Conservation (phyloP, 495 filamentous ascomycete genomes). For the Peziza echinospora region DNA sequence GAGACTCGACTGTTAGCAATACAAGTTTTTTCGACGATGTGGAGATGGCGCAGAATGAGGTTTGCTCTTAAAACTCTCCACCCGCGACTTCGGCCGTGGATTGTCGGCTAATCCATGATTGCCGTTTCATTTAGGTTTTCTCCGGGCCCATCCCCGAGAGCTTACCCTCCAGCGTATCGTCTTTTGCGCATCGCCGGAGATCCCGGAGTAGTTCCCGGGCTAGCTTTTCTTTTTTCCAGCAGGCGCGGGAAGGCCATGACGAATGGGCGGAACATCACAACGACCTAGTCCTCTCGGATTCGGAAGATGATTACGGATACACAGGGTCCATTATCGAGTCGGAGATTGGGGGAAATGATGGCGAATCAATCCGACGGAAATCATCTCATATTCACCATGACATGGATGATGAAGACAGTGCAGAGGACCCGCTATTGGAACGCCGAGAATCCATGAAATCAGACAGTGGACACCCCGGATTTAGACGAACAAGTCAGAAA, state of each 20-base stretch:
- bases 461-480: conserved; percentile 30
- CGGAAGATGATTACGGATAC: conserved; percentile 27
- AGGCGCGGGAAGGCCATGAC: conserved; percentile 30
- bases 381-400: conserved; percentile 32
- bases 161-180: conserved; percentile 69
- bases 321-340: conserved; percentile 25
- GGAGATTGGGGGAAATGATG: conserved; percentile 19
- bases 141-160: conserved; percentile 87
- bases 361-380: conserved; percentile 27
- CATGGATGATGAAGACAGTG: conserved; percentile 41
- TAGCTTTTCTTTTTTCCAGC: conserved; percentile 76
- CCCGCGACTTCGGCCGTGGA: background rate
- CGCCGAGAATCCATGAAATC: conserved; percentile 33
- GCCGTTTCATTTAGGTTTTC: conserved; percentile 63
- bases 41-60: conserved; percentile 97
- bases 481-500: conserved; percentile 54
- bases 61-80: conserved; percentile 21
- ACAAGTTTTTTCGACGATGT: conserved; percentile 78
- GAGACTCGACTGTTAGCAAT: conserved; percentile 58
- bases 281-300: conserved; percentile 31
- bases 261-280: conserved; percentile 33
- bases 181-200: conserved; percentile 61
- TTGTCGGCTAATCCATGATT: too few relatives aligned
- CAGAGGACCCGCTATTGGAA: conserved; percentile 52
- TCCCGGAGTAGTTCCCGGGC: conserved; percentile 54